Conservation (phyloP, 2,329 filamentous ascomycete genomes). For the Blastomyces emzantsi region DNA sequence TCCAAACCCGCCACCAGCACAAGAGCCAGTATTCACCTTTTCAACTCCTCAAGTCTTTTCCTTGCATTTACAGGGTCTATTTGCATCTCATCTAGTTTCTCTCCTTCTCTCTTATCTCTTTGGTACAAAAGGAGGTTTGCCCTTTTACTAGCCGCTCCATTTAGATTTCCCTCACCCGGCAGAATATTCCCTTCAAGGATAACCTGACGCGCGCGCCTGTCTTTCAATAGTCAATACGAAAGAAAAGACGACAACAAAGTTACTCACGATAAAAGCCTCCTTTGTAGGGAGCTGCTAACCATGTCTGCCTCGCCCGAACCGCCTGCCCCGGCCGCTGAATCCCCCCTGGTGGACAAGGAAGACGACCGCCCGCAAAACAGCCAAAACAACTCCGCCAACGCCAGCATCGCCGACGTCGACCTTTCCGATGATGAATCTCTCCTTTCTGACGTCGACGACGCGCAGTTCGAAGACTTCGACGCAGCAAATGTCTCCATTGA, state of each 20-base stretch:
- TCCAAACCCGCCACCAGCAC: conserved; percentile 1
- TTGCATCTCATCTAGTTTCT: neutral
- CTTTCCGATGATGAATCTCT: conserved; percentile 53
- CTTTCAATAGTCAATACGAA: neutral
- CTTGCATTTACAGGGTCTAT: neutral
- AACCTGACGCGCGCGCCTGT: neutral
- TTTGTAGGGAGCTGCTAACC: conserved; percentile 7
- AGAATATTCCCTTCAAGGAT: neutral
- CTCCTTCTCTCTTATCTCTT: neutral
- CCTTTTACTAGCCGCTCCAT: neutral
- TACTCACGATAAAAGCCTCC: neutral
- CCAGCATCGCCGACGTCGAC: conserved; percentile 29
- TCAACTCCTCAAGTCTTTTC: neutral
- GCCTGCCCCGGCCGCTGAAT: conserved; percentile 8
- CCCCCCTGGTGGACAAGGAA: conserved; percentile 15
- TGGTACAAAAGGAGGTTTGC: neutral
- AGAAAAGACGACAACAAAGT: neutral
- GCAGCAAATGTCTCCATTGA: conserved; percentile 52
- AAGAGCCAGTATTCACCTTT: neutral
- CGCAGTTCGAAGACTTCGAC: conserved; percentile 57
- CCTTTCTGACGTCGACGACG: conserved; percentile 56
- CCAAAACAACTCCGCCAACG: conserved; percentile 3
- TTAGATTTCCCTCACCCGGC: neutral
- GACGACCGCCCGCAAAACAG: conserved; percentile 11
- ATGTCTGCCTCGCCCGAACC: conserved; percentile 36